These are phyloP conservation scores for Hypoxylon sp. DNA, from an alignment of 2,329 filamentous ascomycete species.

Conservation along the genomic window DNA sequence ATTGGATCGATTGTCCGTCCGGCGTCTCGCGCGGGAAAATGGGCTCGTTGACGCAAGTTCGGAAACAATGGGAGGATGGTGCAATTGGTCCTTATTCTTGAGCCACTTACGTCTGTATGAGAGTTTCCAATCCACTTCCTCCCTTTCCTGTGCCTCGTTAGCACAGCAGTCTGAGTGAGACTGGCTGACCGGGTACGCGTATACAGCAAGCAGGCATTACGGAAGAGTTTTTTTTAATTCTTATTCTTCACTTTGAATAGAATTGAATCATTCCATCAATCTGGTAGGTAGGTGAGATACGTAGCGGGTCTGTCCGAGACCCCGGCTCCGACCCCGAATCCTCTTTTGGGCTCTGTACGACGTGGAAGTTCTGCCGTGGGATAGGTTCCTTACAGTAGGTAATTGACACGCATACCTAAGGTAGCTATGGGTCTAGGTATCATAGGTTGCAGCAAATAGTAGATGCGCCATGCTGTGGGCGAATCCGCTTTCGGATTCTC, in stretches of 20 bases:
- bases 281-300: conserved; percentile 6
- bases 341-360: conserved; percentile 22
- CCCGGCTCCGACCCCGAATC: conserved; percentile 18
- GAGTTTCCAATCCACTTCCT: conserved; percentile 6
- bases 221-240: too few relatives aligned
- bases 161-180: conserved; percentile 21
- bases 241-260: conserved; percentile 10
- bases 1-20: conserved; percentile 35
- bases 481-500: conserved; percentile 28
- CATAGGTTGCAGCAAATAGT: conserved; percentile 6
- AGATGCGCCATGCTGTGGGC: neutral
- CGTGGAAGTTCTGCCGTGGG: conserved; percentile 9
- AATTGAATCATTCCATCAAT: conserved; percentile 13
- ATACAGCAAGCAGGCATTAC: too few relatives aligned
- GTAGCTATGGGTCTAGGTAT: conserved; percentile 6
- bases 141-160: conserved; percentile 15
- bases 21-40: conserved; percentile 37
- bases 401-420: conserved; percentile 25
- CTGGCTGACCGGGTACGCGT: conserved; percentile 1
- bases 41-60: conserved; percentile 30
- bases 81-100: conserved; percentile 32
- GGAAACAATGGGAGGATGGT: too few relatives aligned
- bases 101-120: conserved; percentile 26
- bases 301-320: conserved; percentile 18
- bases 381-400: conserved; percentile 13